Conservation (phyloP, 805 yeast species). For the Candida namnaoensis region DNA sequence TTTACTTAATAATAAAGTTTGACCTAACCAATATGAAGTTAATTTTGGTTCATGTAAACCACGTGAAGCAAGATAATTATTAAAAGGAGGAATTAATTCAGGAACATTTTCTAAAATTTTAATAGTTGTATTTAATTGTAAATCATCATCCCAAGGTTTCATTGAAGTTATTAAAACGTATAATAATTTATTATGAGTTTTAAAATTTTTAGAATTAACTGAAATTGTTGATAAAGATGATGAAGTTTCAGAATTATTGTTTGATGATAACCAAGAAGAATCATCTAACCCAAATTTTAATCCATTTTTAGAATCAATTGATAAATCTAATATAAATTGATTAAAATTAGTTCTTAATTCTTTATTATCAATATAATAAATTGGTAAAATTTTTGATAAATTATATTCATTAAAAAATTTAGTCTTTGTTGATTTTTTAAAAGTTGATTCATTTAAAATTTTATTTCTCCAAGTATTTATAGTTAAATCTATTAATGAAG, state of each 20-base stretch:
- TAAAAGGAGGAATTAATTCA: slow-evolving; percentile 69
- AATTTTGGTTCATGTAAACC: slow-evolving; percentile 75
- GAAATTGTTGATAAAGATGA: slow-evolving; percentile 31
- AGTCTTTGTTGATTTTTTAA: slow-evolving; percentile 62
- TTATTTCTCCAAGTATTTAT: slow-evolving; percentile 38
- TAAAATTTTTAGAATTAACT: slow-evolving; percentile 44
- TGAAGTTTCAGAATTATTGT: slow-evolving; percentile 1
- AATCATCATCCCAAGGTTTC: slow-evolving; percentile 74
- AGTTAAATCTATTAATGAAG: slow-evolving; percentile 28
- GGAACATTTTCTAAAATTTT: slow-evolving; percentile 44
- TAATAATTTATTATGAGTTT: slow-evolving; percentile 58
- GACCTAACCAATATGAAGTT: slow-evolving; percentile 78
- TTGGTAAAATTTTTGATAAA: slow-evolving; percentile 44
- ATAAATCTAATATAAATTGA: slow-evolving; percentile 37
- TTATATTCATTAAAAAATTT: slow-evolving; percentile 74
- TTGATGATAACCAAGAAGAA: slow-evolving; percentile 38
- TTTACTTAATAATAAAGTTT: slow-evolving; percentile 50
- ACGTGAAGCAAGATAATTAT: slow-evolving; percentile 46
- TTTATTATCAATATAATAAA: slow-evolving; percentile 33
- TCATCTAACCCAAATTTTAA: slow-evolving; percentile 30
- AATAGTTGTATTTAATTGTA: slow-evolving; percentile 48
- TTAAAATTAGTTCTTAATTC: slow-evolving; percentile 30
- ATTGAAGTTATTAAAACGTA: slow-evolving; percentile 53
- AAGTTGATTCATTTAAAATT: slow-evolving; percentile 50
- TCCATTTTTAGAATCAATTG: slow-evolving; percentile 43